Evolutionary conservation across 202 grass and related monocot species (phyloP).

Genomic region (Zizania palustris): DNA sequence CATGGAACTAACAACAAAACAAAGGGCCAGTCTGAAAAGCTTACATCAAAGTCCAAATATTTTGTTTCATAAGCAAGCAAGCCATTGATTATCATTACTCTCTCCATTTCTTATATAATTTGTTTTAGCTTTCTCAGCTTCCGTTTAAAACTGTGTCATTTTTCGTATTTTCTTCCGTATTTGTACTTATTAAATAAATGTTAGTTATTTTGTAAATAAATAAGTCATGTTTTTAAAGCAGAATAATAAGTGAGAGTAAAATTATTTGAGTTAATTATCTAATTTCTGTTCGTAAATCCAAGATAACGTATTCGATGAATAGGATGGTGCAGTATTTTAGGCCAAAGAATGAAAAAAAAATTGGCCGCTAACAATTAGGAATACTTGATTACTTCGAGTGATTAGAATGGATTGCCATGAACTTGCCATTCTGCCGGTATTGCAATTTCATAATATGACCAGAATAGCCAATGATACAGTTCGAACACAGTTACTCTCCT

Average conservation of each 20-base stretch:
- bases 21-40: background rate
- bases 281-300: no score
- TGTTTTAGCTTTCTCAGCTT: no score
- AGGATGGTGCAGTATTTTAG: no score
- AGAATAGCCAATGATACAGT: background rate
- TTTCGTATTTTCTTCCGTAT: no score
- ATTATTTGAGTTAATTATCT: no score
- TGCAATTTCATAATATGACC: background rate
- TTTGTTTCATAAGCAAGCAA: constrained; percentile 27
- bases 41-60: background rate
- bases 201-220: no score
- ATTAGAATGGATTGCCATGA: background rate
- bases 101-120: no score
- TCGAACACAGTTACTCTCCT: background rate
- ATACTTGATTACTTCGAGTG: background rate
- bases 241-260: no score
- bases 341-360: background rate
- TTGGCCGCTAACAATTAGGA: background rate
- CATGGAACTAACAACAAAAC: background rate
- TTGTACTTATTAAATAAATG: no score
- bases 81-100: background rate
- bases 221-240: no score
- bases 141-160: no score
- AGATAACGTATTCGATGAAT: no score
- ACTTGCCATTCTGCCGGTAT: background rate